Base-by-base conservation (phyloP, 306 rosid genomes). In the Hylodesmum podocarpum region DNA sequence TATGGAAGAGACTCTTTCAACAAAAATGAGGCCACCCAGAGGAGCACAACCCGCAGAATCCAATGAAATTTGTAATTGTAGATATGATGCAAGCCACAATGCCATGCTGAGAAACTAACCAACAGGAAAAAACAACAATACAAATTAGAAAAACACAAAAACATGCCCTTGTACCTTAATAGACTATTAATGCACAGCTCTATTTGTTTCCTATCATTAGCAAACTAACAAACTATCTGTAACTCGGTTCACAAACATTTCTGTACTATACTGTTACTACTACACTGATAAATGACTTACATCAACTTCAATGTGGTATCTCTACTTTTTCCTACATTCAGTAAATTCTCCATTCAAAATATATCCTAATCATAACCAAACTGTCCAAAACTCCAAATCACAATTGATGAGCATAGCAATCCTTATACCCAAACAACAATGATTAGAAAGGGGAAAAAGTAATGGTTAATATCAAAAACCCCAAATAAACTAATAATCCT, bases 11-110 rank as follows among this genome's bases (percentile, higher is more conserved):
- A 82, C 57, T 76, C 87, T 31, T 76, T 80, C 28, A 81, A 77
- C 83, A 82, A 77, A 78, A 80, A 84, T 41, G 80, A 81, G 36
- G 83, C 73, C 66, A 83, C 51, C 86, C 83, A 78, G 8, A 72
- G 80, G n/a, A 82, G 80, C 83, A 73, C 37, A 82, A 82, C 57
- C 22, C 34, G n/a, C 68, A 62, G 46, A 62, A 33, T 11, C n/a
- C 27, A 66, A 49, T 50, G 47, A 44, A 69, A 31, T 51, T 73
- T 11, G 13, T 61, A 6, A 16, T 36, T 50, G 47, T 33, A 71
- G 34, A 72, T 14, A 34, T 50, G 21, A 73, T 33, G 29, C 14
- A 63, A 50, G 34, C 15, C 16, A 34, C 21, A 58, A 47, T 18
- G 69, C 25, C 43, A 29, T 59, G 8, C 49, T 64, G 53, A 9